Evolutionary conservation across 192 early-diverging fungal species (phyloP), one percentile per base, ranked within the genome.

Genomic region (Entomortierella beljakovae): DNA sequence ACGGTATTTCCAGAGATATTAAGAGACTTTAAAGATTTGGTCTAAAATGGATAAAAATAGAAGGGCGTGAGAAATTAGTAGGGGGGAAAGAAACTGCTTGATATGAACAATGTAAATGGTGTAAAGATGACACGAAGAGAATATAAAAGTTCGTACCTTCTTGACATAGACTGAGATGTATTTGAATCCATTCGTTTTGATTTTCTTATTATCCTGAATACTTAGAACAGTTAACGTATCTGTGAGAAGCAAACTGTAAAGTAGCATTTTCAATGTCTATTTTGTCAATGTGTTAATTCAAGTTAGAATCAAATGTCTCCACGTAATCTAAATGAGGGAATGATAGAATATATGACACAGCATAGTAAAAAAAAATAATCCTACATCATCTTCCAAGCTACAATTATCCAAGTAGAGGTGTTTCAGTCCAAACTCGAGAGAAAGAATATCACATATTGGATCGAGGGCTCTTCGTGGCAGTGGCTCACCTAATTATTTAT

Each of bases 391-490:
- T 40, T 93, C 93, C 20, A 95, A 58, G 5, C 81, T 82, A 61
- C 94, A 95, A 70, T 89, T 84, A 52, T 88, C 86, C 43, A 95
- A 69, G 42, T 85, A 86, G 23, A 95, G 85, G 52, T 88, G 84
- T 52, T 72, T 71, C 35, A 95, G 79, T 26, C 93, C 92, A 86
- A 92, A 92, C 57, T 93, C 89, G 26, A 94, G 83, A 26, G 88
- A 89, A 25, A 95, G 82, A 54, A 95, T 86, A 54, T 94, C 93
- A 23, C 91, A 90, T 58, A 95, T 83, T 58, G 92, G 90, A 31
- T 88, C 86, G 46, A 90, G 85, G 38, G 85, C 80, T 18, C 73
- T 82, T 18, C 89, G 85, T 59, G 84, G 77, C 23, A 95, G 67
- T 23, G 61, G 75, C 31, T 88, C 81, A 43, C 88, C 90, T 76